phyloP scores from a whole-genome alignment of 768 basidiomycete genomes.

The Suillus hirtellus region DNA sequence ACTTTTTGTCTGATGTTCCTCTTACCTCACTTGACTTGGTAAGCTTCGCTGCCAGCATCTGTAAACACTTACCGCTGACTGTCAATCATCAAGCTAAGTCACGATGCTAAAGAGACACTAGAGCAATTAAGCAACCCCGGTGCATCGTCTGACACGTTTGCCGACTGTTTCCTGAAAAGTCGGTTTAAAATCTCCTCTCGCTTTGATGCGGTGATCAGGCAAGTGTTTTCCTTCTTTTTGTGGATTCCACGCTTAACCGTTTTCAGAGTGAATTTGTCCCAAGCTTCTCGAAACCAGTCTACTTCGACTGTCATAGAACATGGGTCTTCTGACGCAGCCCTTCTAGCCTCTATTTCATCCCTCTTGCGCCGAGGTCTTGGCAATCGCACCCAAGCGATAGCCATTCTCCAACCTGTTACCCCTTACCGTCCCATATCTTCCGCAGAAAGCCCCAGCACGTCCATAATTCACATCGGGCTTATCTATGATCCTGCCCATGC shows the following conservation, averaged over 20 bases:
- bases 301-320: constrained; percentile 46
- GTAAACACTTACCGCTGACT: constrained; percentile 4
- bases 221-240: constrained; percentile 20
- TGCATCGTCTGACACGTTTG: constrained; percentile 61
- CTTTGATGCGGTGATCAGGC: constrained; percentile 77
- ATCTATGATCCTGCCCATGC: constrained; percentile 72
- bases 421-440: constrained; percentile 50
- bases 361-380: constrained; percentile 68
- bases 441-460: constrained; percentile 50
- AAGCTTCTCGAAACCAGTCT: constrained; percentile 42
- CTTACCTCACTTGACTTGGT: constrained; percentile 78
- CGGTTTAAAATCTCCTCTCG: constrained; percentile 60
- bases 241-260: constrained; percentile 10
- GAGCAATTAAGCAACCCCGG: constrained; percentile 54
- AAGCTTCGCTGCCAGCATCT: constrained; percentile 19
- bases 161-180: constrained; percentile 71
- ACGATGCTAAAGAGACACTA: constrained; percentile 77
- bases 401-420: constrained; percentile 56
- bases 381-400: constrained; percentile 64
- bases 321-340: constrained; percentile 58
- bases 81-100: constrained; percentile 52
- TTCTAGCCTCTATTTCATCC: constrained; percentile 52
- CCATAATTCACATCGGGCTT: constrained; percentile 69
- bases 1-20: constrained; percentile 76
- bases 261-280: constrained; percentile 49